Evolutionary conservation across 2,329 filamentous ascomycete species (phyloP), one percentile per base, ranked within the genome.

Genomic region (Graphilbum fragrans): DNA sequence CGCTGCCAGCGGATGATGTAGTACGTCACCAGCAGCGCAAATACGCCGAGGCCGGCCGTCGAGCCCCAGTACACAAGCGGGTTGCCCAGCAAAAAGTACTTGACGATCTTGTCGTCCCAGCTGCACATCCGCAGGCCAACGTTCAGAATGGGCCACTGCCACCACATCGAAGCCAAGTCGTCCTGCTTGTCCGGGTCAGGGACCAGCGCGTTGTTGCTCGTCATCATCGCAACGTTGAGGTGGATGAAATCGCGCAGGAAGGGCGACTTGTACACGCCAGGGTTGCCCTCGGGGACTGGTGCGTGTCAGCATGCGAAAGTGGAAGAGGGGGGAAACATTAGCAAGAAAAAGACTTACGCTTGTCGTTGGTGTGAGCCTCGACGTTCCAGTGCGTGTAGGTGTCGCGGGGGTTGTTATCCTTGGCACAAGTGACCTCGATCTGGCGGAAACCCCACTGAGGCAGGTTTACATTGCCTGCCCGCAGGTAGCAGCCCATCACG

Each of bases 381-480:
- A 98, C 82, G 64, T 98, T 98, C 92, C 92, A 98, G 67, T 96
- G 92, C 9, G 92, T 98, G 62, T 94, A 96, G 33, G 87, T 77
- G 60, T 98, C 92, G 41, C 80, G 77, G 7, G 88, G 86, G 55
- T 90, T 92, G 68, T 95, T 94, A 52, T 82, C 77, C 69, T 94
- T 95, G 51, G 82, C 80, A 63, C 92, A 98, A 21, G 87, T 94
- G 29, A 92, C 88, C 66, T 98, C 92, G 50, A 98, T 96, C 65
- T 98, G 92, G 69, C 96, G 95, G 73, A 98, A 98, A 59, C 92
- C 92, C 92, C 92, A 98, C 59, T 96, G 92, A 39, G 92, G 92
- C 49, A 98, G 72, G 63, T 96, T 98, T 37, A 87, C 83, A 55
- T 94, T 98, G 52, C 88, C 90, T 45, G 92, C 93, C 49, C 88